Percentiles rank a stretch among this genome's conserved stretches.
Evolutionary conservation across 441 rosid species (phyloP).

Genomic region (Pelargonium fulgidum): DNA sequence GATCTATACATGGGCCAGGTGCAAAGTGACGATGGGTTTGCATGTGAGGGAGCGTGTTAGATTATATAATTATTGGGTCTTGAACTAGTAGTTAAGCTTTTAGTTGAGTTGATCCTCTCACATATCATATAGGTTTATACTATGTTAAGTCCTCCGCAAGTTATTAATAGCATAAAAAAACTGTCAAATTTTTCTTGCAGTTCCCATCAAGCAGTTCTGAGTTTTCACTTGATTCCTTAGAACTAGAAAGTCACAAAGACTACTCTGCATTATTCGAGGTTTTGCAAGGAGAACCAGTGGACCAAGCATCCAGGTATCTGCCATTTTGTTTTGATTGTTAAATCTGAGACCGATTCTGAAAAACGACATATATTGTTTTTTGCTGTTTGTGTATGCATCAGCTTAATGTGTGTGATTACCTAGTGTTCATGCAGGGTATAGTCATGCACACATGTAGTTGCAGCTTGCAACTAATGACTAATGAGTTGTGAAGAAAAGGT

Average conservation of each 20-base stretch:
- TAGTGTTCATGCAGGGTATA: not conserved
- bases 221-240: conserved; percentile 50
- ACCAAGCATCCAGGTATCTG: conserved; percentile 57
- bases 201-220: conserved; percentile 66
- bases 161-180: conserved; percentile 4
- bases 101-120: no score
- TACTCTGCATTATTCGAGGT: conserved; percentile 50
- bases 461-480: not conserved
- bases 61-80: no score
- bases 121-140: not conserved
- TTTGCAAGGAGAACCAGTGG: conserved; percentile 54
- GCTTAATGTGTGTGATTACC: not conserved
- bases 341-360: conserved; percentile 13
- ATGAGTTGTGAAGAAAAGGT: not conserved
- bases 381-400: not conserved
- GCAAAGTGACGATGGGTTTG: no score
- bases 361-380: not conserved
- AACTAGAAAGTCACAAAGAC: conserved; percentile 58
- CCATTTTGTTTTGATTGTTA: conserved; percentile 16
- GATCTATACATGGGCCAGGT: no score
- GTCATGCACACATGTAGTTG: not conserved
- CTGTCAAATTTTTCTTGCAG: conserved; percentile 45
- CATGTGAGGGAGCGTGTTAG: no score
- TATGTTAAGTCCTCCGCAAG: conserved; percentile 5
- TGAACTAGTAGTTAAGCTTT: no score